Evolutionary conservation across 345 rosid genomes (phyloP).

Genomic region (Hirschfeldia incana): DNA sequence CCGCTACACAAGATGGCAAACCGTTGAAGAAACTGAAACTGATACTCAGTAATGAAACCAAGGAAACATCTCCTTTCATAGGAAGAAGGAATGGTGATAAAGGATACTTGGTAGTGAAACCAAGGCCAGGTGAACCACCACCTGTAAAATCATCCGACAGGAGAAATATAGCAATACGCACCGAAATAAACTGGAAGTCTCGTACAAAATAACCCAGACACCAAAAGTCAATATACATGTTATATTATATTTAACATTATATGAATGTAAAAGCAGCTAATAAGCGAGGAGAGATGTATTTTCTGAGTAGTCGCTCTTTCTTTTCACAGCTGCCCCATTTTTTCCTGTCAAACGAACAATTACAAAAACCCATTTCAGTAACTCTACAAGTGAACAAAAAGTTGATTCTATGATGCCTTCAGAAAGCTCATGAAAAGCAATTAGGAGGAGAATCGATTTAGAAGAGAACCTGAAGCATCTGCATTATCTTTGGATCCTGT

Average conservation of each 20-base stretch:
- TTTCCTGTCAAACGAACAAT: slow-evolving; percentile 60
- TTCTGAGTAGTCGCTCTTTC: slow-evolving; percentile 3
- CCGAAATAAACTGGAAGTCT: too few species aligned
- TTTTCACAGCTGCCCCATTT: slow-evolving; percentile 66
- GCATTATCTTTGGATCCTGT: slow-evolving; percentile 90
- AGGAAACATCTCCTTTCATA: too few species aligned
- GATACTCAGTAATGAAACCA: too few species aligned
- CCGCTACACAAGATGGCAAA: too few species aligned
- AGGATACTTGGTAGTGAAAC: too few species aligned
- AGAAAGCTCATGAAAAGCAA: not conserved
- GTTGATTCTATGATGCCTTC: not conserved
- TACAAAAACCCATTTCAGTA: slow-evolving; percentile 22
- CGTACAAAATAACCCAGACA: too few species aligned
- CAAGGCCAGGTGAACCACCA: too few species aligned
- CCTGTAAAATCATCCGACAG: too few species aligned
- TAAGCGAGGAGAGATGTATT: not conserved
- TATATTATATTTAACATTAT: slow-evolving; percentile 15
- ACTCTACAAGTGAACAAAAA: slow-evolving; percentile 12
- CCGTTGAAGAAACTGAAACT: too few species aligned
- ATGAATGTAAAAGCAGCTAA: not conserved
- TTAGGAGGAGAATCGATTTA: not conserved
- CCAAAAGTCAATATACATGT: slow-evolving; percentile 19
- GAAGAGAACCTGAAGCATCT: slow-evolving; percentile 88
- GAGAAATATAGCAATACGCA: too few species aligned
- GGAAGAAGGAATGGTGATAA: too few species aligned